These are phyloP conservation scores for Phytophthora lateralis DNA, from an alignment of 352 stramenopile species.

Conservation along the genomic window DNA sequence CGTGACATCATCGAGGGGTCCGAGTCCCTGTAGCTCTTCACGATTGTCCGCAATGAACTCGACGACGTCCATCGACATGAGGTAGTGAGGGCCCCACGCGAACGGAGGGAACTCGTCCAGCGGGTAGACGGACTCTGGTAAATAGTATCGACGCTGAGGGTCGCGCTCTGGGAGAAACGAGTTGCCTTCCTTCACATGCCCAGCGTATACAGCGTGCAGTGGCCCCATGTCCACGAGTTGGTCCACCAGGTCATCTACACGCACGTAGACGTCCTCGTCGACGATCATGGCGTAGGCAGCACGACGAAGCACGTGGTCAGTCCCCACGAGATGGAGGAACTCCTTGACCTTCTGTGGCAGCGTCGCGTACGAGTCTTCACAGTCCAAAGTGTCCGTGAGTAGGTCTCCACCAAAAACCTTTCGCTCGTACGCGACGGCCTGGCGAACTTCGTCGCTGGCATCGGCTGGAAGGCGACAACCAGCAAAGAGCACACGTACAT, in stretches of 20 bases:
- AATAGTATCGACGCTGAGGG: constrained; percentile 41
- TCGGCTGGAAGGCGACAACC: constrained; percentile 27
- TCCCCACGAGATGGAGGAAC: constrained; percentile 51
- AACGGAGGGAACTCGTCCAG: constrained; percentile 54
- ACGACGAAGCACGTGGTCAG: constrained; percentile 22
- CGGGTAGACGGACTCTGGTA: constrained; percentile 49
- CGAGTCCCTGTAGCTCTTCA: constrained; percentile 42
- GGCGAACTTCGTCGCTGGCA: constrained; percentile 10
- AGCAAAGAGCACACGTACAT: constrained; percentile 34
- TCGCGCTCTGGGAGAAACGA: constrained; percentile 37
- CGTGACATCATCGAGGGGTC: constrained; percentile 64
- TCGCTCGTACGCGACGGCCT: constrained; percentile 44
- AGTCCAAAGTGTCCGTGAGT: constrained; percentile 53
- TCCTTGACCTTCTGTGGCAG: constrained; percentile 64
- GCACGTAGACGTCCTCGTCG: constrained; percentile 63
- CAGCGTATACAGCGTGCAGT: constrained; percentile 34
- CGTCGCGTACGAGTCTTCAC: constrained; percentile 56
- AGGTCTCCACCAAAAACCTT: constrained; percentile 42
- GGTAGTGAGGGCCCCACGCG: constrained; percentile 57
- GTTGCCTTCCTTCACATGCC: constrained; percentile 29
- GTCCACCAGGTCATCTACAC: constrained; percentile 17
- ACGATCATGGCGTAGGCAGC: constrained; percentile 57
- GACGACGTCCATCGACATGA: constrained; percentile 59
- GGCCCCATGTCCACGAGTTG: constrained; percentile 18
- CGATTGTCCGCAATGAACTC: constrained; percentile 55